Base-by-base conservation (phyloP, 2,329 filamentous ascomycete species). In the Geosmithia morbida region DNA sequence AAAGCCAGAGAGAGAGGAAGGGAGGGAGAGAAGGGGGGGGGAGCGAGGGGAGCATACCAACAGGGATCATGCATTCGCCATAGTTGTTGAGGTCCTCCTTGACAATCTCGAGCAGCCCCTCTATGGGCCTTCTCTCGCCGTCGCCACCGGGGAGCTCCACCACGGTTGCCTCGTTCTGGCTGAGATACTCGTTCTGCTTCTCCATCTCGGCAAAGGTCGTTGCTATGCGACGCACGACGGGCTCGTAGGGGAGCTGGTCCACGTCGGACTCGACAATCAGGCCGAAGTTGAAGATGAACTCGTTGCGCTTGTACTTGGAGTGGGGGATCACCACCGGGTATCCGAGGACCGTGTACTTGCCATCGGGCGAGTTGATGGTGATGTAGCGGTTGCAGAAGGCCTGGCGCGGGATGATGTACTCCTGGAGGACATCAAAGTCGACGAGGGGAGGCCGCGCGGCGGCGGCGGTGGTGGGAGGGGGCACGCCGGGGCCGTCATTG, bases 241-340 rank as follows among this genome's bases (percentile, higher is more conserved):
- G 82, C 63, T 89, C 87, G 61, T 87, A 94, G 33, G 82, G 83
- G 45, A 77, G 77, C 61, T 85, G 85, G 58, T 94, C 85, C 47
- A 70, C 67, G 46, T 74, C 70, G 44, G 66, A 65, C 46, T 84
- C 77, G 45, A 95, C 72, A 26, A 95, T 83, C 43, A 97, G 71
- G 50, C 87, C 88, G 60, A 97, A 95, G 64, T 97, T 97, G 77
- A 97, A 98, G 60, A 96, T 95, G 70, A 96, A 97, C 64, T 94
- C 87, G 65, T 95, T 95, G 49, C 92, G 83, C 58, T 84, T 79
- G 59, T 97, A 95, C 55, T 83, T 83, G 48, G 81, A 75, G 53
- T 88, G 78, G 46, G 83, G 79, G 59, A 97, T 87, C 60, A 87
- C 90, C 47, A 97, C 83, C 0, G 92, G 92, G 57, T 88, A 87